Percentiles rank a stretch among this genome's conserved stretches.
phyloP scores from a whole-genome alignment of 805 yeast genomes.

The Lipomyces sp. region DNA sequence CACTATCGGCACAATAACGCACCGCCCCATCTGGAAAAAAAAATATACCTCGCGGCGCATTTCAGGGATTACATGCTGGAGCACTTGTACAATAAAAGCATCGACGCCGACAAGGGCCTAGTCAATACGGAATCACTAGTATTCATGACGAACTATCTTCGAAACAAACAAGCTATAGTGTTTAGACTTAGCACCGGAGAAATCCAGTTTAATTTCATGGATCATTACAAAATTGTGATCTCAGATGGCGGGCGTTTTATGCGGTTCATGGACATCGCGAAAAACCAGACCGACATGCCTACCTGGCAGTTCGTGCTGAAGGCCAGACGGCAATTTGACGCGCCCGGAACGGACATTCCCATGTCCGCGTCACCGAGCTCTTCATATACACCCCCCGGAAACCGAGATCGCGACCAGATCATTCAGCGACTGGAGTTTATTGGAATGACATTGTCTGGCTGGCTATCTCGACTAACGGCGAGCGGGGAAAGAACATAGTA shows the following conservation, averaged over 20 bases:
- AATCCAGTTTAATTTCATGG: constrained; percentile 91
- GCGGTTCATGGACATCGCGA: constrained; percentile 63
- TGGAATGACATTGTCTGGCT: constrained; percentile 3
- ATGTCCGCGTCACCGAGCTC: no score
- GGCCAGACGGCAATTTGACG: not conserved
- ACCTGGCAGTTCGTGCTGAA: constrained; percentile 1
- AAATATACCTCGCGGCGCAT: constrained; percentile 80
- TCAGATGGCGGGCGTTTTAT: constrained; percentile 72
- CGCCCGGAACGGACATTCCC: not conserved
- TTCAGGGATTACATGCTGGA: constrained; percentile 91
- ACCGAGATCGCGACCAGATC: constrained; percentile 3
- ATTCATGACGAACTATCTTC: constrained; percentile 76
- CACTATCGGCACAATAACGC: not conserved
- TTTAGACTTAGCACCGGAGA: constrained; percentile 91
- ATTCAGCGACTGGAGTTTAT: constrained; percentile 13
- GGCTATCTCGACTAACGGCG: constrained; percentile 5
- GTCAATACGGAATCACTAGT: constrained; percentile 33
- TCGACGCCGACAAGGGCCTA: constrained; percentile 52
- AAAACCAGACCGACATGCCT: constrained; percentile 33
- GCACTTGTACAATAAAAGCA: constrained; percentile 46
- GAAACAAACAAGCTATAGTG: constrained; percentile 79
- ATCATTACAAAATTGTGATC: constrained; percentile 84
- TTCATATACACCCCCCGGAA: no score
- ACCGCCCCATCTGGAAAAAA: constrained; percentile 43
- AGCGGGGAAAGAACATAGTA: not conserved